These are phyloP conservation scores for Fragosphaeria purpurea DNA, from an alignment of 2,329 filamentous ascomycete species.

Conservation along the genomic window DNA sequence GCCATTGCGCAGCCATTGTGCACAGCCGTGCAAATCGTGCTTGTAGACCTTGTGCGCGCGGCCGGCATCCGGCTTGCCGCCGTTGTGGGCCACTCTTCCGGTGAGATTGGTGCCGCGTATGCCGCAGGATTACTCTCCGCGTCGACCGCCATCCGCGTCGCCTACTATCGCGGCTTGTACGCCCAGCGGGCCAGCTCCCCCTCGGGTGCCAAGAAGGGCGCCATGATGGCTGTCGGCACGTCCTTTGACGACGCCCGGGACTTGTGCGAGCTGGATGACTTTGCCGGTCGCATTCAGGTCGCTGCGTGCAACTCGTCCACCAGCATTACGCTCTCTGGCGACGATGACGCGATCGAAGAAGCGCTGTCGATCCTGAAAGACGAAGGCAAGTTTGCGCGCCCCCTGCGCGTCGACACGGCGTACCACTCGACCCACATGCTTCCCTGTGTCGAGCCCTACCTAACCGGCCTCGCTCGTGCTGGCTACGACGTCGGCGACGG, in stretches of 20 bases:
- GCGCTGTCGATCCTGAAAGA: slow-evolving; percentile 14
- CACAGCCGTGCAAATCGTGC: slow-evolving; percentile 42
- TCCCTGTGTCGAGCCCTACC: slow-evolving; percentile 23
- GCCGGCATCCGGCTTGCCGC: slow-evolving; percentile 19
- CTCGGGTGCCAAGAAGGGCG: slow-evolving; percentile 13
- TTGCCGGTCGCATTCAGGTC: slow-evolving; percentile 19
- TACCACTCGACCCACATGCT: slow-evolving; percentile 42
- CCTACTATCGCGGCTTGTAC: slow-evolving; percentile 30
- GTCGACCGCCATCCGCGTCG: slow-evolving; percentile 27
- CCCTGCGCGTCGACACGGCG: slow-evolving; percentile 32
- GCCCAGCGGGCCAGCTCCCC: slow-evolving; percentile 15
- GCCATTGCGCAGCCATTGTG: slow-evolving; percentile 40
- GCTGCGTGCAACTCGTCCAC: slow-evolving; percentile 23
- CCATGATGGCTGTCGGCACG: slow-evolving; percentile 27
- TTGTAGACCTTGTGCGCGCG: slow-evolving; percentile 19
- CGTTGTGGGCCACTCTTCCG: slow-evolving; percentile 31
- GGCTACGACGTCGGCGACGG: too few species aligned
- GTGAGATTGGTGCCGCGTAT: slow-evolving; percentile 35
- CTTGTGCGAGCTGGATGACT: slow-evolving; percentile 15
- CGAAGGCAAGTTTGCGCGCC: slow-evolving; percentile 22
- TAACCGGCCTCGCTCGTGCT: slow-evolving; percentile 16
- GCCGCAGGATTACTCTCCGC: slow-evolving; percentile 26
- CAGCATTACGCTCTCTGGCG: slow-evolving; percentile 27
- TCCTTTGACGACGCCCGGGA: slow-evolving; percentile 17
- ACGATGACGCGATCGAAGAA: slow-evolving; percentile 19